Evolutionary conservation across 345 rosid genomes (phyloP).

Genomic region (Citrus medica): DNA sequence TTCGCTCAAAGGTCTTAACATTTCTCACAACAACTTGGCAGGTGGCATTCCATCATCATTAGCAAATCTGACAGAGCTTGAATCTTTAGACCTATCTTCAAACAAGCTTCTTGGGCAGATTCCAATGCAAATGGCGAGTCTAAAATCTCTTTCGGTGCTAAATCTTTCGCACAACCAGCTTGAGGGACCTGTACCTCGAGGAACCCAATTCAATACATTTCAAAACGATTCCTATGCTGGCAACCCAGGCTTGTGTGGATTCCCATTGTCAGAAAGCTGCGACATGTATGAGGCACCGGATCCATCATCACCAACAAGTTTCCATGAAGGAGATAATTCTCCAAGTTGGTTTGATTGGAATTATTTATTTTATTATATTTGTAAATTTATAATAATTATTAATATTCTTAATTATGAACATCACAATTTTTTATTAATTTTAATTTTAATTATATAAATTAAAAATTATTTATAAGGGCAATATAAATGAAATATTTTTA

Average conservation of each 20-base stretch:
- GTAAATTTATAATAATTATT: too few species aligned
- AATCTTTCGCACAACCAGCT: not conserved
- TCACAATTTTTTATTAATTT: too few species aligned
- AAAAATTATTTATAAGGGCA: too few species aligned
- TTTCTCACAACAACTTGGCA: not conserved
- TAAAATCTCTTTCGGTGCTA: not conserved
- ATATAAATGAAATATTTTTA: too few species aligned
- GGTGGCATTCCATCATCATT: not conserved
- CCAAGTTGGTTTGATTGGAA: not conserved
- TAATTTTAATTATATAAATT: too few species aligned
- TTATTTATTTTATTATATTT: too few species aligned
- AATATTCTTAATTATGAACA: too few species aligned
- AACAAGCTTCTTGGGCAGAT: not conserved
- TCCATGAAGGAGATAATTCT: not conserved
- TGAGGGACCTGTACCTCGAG: not conserved
- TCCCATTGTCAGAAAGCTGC: not conserved
- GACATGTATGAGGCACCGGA: not conserved
- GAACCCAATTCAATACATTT: not conserved
- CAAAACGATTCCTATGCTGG: not conserved
- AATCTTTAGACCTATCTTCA: not conserved
- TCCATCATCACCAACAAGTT: not conserved
- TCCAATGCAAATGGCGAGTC: not conserved
- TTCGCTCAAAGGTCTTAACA: not conserved
- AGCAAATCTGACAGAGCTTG: not conserved
- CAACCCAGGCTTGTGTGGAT: not conserved